Base-by-base conservation (phyloP, 805 yeast genomes). In the Ogataea populi-albae region DNA sequence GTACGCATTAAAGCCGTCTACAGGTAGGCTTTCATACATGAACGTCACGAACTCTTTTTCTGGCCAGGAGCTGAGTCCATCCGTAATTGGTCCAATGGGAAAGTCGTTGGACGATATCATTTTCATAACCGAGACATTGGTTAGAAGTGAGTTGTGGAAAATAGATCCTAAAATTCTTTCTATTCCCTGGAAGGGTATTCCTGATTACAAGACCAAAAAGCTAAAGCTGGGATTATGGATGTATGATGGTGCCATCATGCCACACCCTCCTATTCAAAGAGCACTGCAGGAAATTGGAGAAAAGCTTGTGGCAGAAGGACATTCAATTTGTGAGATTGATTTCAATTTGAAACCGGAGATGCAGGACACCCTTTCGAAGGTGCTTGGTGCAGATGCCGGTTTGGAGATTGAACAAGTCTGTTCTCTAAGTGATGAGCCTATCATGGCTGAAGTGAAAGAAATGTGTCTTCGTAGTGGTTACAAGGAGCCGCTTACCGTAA, bases 21-120 rank as follows among this genome's bases (percentile, higher is more conserved):
- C 41, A 32, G 52, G 54, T 8, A 42, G 61, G 28, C 29, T 29
- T 55, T 71, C 30, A 28, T 67, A 39, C 49, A 51, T 35, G 58
- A 62, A 66, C 34, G 65, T 66, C 6, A 56, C 59, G 10, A 65
- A 61, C 33, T 61, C 71, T 4, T 57, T 45, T 34, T 66, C 66
- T 8, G 76, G 74, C 23, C 79, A 75, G 52, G 77, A 73, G 47
- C 59, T 72, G 25, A 75, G 77, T 17, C 65, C 71, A 10, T 75
- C 77, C 4, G 80, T 74, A 11, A 62, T 66, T 35, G 83, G 83
- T 1, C 83, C 83, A n/a, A 48, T 77, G 57, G 67, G 75, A 9
- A 62, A 69, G 37, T 55, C 67, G 3, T 57, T 76, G 23, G 71
- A 66, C 9, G 81, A 75, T 52, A 52, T 77, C 37, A 71, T 69